These are phyloP conservation scores for Coffea humblotiana DNA, from an alignment of 305 asterid species.

Conservation along the genomic window DNA sequence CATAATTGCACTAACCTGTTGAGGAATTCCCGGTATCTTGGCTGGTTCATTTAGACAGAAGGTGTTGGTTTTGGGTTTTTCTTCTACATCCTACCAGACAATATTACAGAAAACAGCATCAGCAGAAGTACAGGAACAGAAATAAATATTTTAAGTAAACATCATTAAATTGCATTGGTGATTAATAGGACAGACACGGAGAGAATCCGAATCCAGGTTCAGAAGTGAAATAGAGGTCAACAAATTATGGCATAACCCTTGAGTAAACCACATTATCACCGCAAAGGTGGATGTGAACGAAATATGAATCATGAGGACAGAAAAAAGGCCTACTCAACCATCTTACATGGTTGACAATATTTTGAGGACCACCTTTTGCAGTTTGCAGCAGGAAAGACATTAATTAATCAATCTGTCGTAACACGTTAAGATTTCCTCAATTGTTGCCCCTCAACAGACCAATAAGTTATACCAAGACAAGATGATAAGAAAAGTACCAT, in stretches of 20 bases:
- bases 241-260: neutral
- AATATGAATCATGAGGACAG: neutral
- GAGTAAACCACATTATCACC: neutral
- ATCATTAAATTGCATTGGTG: neutral
- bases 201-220: neutral
- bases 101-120: neutral
- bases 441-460: neutral
- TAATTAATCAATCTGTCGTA: neutral
- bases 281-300: neutral
- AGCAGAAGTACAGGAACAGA: neutral
- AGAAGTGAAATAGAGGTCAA: neutral
- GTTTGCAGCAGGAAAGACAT: neutral
- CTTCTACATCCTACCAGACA: neutral
- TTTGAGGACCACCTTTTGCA: neutral
- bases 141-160: neutral
- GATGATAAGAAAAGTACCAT: neutral
- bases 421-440: neutral
- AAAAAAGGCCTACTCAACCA: neutral
- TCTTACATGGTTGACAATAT: too few species aligned
- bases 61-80: neutral
- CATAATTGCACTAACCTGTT: conserved; percentile 5
- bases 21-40: neutral
- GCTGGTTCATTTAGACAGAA: neutral
- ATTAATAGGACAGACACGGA: neutral
- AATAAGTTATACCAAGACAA: neutral